A percentile compares a stretch with the other conserved stretches of the same genome.
Conservation (phyloP, 2,329 filamentous ascomycete species). For the Bipolaris victoriae region DNA sequence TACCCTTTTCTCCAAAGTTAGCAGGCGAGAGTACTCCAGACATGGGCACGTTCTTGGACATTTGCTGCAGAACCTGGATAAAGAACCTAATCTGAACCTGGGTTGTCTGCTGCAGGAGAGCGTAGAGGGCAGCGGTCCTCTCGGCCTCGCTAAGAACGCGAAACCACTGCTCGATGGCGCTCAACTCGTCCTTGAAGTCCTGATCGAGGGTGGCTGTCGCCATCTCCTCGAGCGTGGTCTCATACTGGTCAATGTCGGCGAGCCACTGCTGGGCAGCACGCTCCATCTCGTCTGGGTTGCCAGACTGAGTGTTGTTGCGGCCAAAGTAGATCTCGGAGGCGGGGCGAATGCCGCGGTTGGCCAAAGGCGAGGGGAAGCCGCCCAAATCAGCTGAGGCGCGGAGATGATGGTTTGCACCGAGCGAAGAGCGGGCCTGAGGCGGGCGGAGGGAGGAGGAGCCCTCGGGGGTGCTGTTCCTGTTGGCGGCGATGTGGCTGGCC, state of each 20-base stretch:
- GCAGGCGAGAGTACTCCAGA: slow-evolving; percentile 92
- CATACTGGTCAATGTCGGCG: slow-evolving; percentile 97
- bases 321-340: slow-evolving; percentile 93
- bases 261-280: slow-evolving; percentile 98
- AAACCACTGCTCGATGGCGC: slow-evolving; percentile 99
- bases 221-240: slow-evolving; percentile 99
- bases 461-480: slow-evolving; percentile 97
- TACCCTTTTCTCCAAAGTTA: slow-evolving; percentile 92
- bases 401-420: slow-evolving; percentile 82
- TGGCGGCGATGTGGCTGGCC: slow-evolving; percentile 60
- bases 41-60: slow-evolving; percentile 98
- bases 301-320: slow-evolving; percentile 69
- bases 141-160: slow-evolving; percentile 96
- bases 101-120: slow-evolving; percentile 94
- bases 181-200: slow-evolving; percentile 99
- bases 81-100: slow-evolving; percentile 99
- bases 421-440: slow-evolving; percentile 74
- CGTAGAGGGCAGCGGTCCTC: slow-evolving; percentile 92
- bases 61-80: slow-evolving; percentile 97
- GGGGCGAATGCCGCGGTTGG: slow-evolving; percentile 82
- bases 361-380: slow-evolving; percentile 72
- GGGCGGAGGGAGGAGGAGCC: slow-evolving; percentile 83
- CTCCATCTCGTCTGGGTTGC: slow-evolving; percentile 84
- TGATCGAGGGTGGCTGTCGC: slow-evolving; percentile 97
- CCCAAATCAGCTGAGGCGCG: slow-evolving; percentile 97